phyloP scores from a whole-genome alignment of 1,284 basidiomycete genomes.

The Bjerkandera adusta region DNA sequence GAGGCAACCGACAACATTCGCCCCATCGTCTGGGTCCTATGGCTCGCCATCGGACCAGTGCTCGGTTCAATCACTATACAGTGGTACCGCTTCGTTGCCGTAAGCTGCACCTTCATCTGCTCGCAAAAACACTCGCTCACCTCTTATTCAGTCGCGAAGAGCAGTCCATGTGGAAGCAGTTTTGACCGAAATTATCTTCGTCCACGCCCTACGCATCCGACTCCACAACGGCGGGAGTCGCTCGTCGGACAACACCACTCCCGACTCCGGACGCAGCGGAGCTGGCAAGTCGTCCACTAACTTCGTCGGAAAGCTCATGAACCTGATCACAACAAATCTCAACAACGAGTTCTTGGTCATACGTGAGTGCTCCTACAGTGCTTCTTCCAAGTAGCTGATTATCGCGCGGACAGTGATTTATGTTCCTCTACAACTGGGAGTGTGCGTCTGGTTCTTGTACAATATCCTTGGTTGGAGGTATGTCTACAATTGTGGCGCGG shows the following conservation, averaged over 20 bases:
- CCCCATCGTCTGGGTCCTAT: conserved; percentile 62
- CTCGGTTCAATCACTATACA: conserved; percentile 36
- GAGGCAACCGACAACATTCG: conserved; percentile 35
- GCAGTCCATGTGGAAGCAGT: conserved; percentile 47
- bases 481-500: background rate
- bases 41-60: conserved; percentile 60
- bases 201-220: conserved; percentile 53
- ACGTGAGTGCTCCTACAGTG: conserved; percentile 10
- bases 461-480: conserved; percentile 46
- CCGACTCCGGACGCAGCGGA: conserved; percentile 17
- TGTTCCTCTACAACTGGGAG: conserved; percentile 33
- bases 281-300: no score
- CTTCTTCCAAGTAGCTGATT: background rate
- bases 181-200: conserved; percentile 55
- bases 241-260: no score
- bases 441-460: conserved; percentile 43
- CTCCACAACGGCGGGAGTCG: conserved; percentile 14
- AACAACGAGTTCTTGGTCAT: conserved; percentile 28
- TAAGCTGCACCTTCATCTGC: conserved; percentile 21
- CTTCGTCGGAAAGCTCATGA: conserved; percentile 46
- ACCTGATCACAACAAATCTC: conserved; percentile 32
- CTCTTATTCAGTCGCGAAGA: conserved; percentile 18
- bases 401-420: conserved; percentile 24
- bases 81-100: conserved; percentile 46
- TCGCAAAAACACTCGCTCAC: background rate